Base-by-base conservation (phyloP, 2,329 filamentous ascomycete genomes). In the Aspergillus flavus region DNA sequence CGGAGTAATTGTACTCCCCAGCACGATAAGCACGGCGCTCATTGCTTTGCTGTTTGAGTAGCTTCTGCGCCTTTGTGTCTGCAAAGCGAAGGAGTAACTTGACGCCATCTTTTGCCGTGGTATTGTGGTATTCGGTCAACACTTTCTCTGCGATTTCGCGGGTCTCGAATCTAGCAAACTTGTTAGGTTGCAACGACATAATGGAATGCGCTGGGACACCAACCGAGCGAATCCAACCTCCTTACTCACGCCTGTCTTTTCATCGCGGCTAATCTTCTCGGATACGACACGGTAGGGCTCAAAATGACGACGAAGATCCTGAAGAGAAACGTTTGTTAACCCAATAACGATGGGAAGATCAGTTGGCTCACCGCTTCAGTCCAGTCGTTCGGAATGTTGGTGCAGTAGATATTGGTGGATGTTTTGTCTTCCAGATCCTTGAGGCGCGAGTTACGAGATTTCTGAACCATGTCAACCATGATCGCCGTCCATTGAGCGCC, bases 171-270 rank as follows among this genome's bases (percentile, higher is more conserved):
- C 94, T 98, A 67, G 19, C 52, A 57, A 64, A 30, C 58, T 66
- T 64, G 36, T 66, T 66, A 62, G 16, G 23, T 30, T 41, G 28
- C 52, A 41, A 54, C 26, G 34, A 41, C 32, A n/a, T 23, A 68
- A n/a, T 66, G 61, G 48, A 28, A 56, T 28, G 11, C 50, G 21
- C 26, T 36, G 12, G 14, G 9, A 61, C 28, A 56, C 39, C 60
- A 83, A 97, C 94, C 95, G 91, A 79, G 94, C 94, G 81, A 99
- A 99, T 43, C 95, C 95, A 75, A 99, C 95, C 70, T 96, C 94
- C 71, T 96, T 94, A 77, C 94, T 97, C 74, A 95, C 93, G 63
- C 94, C 95, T 77, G 81, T 82, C 52, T 94, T 91, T 71, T 87
- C 88, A 78, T 98, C 94, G 57, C 94, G 92, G 67, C 97, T 91